Percentiles rank a stretch among this genome's conserved stretches.
Conservation (phyloP, 2,329 filamentous ascomycete species). For the Leptodontidium sp. region DNA sequence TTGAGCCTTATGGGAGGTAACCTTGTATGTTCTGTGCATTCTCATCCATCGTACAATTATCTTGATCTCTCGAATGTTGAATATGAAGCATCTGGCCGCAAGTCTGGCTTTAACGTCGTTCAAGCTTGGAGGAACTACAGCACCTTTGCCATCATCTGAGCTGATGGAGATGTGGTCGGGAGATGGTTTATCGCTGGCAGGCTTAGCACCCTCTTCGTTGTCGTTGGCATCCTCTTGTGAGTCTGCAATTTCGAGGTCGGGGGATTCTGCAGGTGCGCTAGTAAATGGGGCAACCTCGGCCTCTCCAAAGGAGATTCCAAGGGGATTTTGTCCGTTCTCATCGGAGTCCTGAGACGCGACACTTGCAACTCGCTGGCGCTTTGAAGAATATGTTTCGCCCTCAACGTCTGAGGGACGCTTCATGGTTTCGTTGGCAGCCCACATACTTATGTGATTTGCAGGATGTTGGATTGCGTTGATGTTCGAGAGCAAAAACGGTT, state of each 20-base stretch:
- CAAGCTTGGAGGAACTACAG: neutral
- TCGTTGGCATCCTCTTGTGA: neutral
- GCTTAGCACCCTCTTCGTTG: neutral
- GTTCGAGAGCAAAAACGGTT: neutral
- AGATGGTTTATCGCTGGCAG: neutral
- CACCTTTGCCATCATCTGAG: too few species aligned
- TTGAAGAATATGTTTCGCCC: neutral
- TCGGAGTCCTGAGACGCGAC: constrained; percentile 2
- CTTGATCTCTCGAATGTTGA: constrained; percentile 6
- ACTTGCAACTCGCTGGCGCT: neutral
- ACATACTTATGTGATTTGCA: neutral
- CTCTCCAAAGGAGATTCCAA: constrained; percentile 6
- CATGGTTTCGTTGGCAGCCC: neutral
- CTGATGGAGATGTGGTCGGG: too few species aligned
- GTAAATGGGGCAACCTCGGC: neutral
- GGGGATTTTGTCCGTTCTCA: constrained; percentile 5
- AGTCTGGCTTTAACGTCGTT: neutral
- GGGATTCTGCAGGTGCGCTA: neutral
- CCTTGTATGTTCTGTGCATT: neutral
- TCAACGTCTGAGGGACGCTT: constrained; percentile 7
- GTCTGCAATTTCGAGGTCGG: neutral
- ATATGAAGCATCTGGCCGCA: neutral
- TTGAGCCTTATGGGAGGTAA: constrained; percentile 3
- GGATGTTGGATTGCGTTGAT: neutral
- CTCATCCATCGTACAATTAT: constrained; percentile 18